Conservation (phyloP, 345 rosid genomes). For the Brassica juncea region DNA sequence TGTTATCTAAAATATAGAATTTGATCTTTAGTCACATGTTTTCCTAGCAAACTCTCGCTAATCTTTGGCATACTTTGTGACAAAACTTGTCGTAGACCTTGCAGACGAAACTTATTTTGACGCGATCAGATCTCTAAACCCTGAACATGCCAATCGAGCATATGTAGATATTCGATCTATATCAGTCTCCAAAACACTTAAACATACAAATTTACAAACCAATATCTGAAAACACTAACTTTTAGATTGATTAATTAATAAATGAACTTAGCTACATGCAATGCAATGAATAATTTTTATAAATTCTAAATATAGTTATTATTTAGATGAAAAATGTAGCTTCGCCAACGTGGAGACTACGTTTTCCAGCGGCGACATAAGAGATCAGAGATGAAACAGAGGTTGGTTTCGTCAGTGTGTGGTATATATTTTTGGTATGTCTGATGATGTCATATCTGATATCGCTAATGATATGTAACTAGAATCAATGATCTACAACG, state of each 20-base stretch:
- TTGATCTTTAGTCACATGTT: not conserved
- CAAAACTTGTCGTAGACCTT: not conserved
- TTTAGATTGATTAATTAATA: not conserved
- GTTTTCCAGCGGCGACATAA: not conserved
- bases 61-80: not conserved
- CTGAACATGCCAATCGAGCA: not conserved
- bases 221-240: not conserved
- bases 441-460: too few species aligned
- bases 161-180: not conserved
- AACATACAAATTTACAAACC: not conserved
- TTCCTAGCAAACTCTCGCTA: not conserved
- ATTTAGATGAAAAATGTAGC: not conserved
- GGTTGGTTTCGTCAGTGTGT: not conserved
- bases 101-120: not conserved
- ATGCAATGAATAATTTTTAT: not conserved
- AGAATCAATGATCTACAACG: too few species aligned
- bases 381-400: not conserved
- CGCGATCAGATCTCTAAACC: not conserved
- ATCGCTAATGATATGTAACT: too few species aligned
- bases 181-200: not conserved
- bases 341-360: not conserved
- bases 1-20: not conserved
- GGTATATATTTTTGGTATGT: too few species aligned
- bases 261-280: not conserved
- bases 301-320: not conserved